Percentiles rank a stretch among this genome's conserved stretches.
Conservation (phyloP, 176 grass and related monocot genomes). For the Poa pratensis region DNA sequence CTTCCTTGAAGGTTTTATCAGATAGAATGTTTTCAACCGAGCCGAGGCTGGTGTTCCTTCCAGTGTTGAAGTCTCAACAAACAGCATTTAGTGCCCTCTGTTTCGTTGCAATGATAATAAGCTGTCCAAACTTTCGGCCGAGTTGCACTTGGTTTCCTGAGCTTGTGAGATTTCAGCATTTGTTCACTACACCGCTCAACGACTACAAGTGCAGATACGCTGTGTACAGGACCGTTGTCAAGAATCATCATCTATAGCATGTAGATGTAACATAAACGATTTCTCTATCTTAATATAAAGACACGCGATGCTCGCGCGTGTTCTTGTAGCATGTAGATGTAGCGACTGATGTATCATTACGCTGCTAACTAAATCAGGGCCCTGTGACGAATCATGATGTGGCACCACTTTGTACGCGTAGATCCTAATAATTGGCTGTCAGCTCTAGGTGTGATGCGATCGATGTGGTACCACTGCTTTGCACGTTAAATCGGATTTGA, state of each 20-base stretch:
- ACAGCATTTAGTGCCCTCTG: constrained; percentile 3
- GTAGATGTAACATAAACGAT: no score
- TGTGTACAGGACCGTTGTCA: neutral
- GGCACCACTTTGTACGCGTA: neutral
- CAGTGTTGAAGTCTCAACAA: constrained; percentile 16
- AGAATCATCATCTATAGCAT: constrained; percentile 1
- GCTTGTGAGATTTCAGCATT: neutral
- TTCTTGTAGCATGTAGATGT: neutral
- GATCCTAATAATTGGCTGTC: neutral
- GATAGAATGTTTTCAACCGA: constrained; percentile 22
- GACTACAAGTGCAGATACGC: neutral
- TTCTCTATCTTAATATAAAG: no score
- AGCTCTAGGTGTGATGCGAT: neutral
- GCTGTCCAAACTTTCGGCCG: neutral
- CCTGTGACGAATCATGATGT: neutral
- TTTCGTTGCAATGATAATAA: constrained; percentile 1
- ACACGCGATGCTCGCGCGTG: no score
- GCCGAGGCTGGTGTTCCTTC: constrained; percentile 7
- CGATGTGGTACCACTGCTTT: neutral
- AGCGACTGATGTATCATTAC: neutral
- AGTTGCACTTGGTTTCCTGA: neutral
- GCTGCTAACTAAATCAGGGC: neutral
- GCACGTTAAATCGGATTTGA: neutral
- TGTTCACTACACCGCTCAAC: no score
- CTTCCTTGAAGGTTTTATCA: constrained; percentile 42